Conservation (phyloP, 2,329 filamentous ascomycete genomes). For the Celoporthe dispersa region DNA sequence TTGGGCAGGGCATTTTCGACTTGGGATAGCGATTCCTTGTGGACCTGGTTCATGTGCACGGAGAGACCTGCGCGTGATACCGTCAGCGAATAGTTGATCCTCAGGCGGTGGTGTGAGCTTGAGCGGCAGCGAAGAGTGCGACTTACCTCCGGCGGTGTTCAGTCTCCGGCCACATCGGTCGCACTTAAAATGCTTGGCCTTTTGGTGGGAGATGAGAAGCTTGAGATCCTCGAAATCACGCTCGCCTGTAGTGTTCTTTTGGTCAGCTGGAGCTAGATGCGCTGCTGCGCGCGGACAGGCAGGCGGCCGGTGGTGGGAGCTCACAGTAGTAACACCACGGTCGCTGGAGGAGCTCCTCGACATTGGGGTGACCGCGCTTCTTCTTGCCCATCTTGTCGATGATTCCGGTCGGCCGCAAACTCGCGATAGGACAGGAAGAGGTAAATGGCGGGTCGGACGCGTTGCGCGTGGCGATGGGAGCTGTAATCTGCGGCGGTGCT, state of each 20-base stretch:
- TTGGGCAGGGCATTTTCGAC: conserved; percentile 94
- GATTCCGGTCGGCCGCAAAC: too few relatives aligned
- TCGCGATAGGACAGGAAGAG: background rate
- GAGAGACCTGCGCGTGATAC: conserved; percentile 69
- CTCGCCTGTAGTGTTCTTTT: conserved; percentile 59
- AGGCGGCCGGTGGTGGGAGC: conserved; percentile 31
- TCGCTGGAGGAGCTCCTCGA: conserved; percentile 85
- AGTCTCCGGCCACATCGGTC: conserved; percentile 85
- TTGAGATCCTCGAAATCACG: conserved; percentile 97
- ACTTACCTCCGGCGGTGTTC: conserved; percentile 90
- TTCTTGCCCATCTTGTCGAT: conserved; percentile 76
- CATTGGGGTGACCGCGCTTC: conserved; percentile 81
- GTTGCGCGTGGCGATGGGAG: background rate
- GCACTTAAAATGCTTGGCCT: conserved; percentile 99
- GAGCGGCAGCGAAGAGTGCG: background rate
- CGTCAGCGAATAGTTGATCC: conserved; percentile 14
- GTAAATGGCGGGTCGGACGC: background rate
- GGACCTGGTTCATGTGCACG: conserved; percentile 97
- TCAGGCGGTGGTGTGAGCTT: background rate
- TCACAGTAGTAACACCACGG: conserved; percentile 98
- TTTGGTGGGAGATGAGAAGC: conserved; percentile 95
- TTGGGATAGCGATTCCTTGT: conserved; percentile 86
- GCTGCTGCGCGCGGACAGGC: conserved; percentile 5
- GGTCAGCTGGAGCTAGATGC: conserved; percentile 32
- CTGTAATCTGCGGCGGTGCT: conserved; percentile 10